Percentiles rank a stretch among this genome's conserved stretches.
phyloP scores from a whole-genome alignment of 176 grass and related monocot genomes.

The Avena sativa region DNA sequence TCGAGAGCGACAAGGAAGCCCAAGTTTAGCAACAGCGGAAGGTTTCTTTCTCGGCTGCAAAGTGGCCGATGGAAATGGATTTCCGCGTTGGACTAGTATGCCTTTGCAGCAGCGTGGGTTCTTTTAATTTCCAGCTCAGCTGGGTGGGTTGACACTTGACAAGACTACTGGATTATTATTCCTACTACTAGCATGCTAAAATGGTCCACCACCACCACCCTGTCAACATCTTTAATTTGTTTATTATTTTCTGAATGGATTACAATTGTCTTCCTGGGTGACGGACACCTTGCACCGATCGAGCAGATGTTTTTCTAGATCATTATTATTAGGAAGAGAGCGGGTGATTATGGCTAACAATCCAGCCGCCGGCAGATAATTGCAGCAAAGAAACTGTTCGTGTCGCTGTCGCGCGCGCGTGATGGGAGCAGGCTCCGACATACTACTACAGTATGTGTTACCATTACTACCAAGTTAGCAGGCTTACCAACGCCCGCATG shows the following conservation, averaged over 20 bases:
- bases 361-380: too few relatives aligned
- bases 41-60: too few relatives aligned
- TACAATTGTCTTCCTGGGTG: background rate
- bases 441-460: too few relatives aligned
- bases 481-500: background rate
- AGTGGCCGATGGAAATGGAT: background rate
- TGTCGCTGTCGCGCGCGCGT: background rate
- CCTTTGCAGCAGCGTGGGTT: background rate
- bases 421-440: too few relatives aligned
- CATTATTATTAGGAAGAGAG: background rate
- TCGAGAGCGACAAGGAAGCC: too few relatives aligned
- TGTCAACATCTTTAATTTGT: too few relatives aligned
- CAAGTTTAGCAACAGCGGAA: too few relatives aligned
- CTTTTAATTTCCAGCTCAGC: too few relatives aligned
- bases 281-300: constrained; percentile 19
- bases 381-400: background rate
- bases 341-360: too few relatives aligned
- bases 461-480: too few relatives aligned
- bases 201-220: background rate
- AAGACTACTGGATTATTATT: background rate
- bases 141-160: background rate
- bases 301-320: background rate
- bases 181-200: constrained; percentile 19
- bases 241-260: background rate
- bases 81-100: background rate